Base-by-base conservation (phyloP, 495 filamentous ascomycete species). In the Pyrenula aspistea region DNA sequence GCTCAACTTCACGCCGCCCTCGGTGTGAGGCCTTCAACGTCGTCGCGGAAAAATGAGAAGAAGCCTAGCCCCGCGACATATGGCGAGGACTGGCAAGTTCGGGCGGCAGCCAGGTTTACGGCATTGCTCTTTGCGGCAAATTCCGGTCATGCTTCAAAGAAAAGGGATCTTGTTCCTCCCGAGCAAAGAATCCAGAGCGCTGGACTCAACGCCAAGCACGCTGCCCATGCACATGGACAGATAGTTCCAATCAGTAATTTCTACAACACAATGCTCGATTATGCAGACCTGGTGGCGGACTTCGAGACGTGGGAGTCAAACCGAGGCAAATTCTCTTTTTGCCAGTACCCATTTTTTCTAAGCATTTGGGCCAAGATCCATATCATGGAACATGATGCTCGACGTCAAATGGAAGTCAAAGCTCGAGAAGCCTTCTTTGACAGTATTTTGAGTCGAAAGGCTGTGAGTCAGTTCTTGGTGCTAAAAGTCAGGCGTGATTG, bases 321-420 rank as follows among this genome's bases (percentile, higher is more conserved):
- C 61, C 75, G 79, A 51, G 79, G 80, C 1, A 87, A 81, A 59
- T 96, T 96, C 62, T 81, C 89, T 2, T 96, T 96, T 65, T 96
- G 91, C 63, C 89, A 95, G 63, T 96, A 92, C 63, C 91, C 91
- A 2, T 95, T 96, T 69, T 87, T 96, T 61, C 77, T 96, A 25
- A 95, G 89, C 54, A 92, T 96, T 61, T 90, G 89, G 71, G 86
- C 90, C 24, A 96, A 96, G 70, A 96, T 94, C 58, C 87, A 85
- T 61, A 94, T 96, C 57, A 72, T 96, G 63, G 91, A 95, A 66
- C 81, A 94, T 63, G 92, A 96, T 68, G 89, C 90, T 2, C 82
- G 85, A 59, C 81, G 91, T 8, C 92, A 96, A 70, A 96, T 96
- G 91, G 86, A 89, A 59, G 82, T 85, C 55, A 89, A 88, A 63